Conservation (phyloP, 2,329 filamentous ascomycete genomes). For the Epichloe aotearoae region DNA sequence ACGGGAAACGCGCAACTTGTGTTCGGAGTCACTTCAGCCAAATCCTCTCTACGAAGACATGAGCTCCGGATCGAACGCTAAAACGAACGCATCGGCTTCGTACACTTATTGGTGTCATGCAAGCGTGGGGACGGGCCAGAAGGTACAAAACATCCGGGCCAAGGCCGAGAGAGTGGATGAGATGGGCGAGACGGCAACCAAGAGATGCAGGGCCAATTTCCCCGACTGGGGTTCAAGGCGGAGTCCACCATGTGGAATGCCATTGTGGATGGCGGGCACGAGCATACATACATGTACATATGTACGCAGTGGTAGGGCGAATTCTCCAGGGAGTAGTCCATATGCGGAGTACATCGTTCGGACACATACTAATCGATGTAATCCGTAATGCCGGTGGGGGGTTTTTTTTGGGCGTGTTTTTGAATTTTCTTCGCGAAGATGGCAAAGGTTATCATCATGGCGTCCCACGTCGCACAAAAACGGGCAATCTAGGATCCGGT, state of each 20-base stretch:
- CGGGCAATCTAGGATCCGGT: not conserved
- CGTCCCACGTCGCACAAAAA: not conserved
- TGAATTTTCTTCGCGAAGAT: not conserved
- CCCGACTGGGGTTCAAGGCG: slow-evolving; percentile 8
- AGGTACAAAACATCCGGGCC: not conserved
- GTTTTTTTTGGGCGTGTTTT: not conserved
- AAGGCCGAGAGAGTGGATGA: slow-evolving; percentile 1
- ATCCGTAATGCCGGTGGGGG: not conserved
- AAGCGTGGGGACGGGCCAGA: slow-evolving; percentile 4
- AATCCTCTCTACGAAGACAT: not conserved
- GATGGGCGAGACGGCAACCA: not conserved
- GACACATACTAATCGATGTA: not conserved
- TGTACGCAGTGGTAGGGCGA: slow-evolving; percentile 2
- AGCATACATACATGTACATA: not conserved
- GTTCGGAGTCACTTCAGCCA: not conserved
- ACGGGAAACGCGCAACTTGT: not conserved
- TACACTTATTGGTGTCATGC: slow-evolving; percentile 1
- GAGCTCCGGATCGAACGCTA: not conserved
- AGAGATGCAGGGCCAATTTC: slow-evolving; percentile 11
- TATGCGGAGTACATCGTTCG: not conserved
- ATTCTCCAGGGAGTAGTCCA: not conserved
- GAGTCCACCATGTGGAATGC: slow-evolving; percentile 1
- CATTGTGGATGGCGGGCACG: slow-evolving; percentile 7
- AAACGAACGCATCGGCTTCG: not conserved
- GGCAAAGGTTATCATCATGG: not conserved